Base-by-base conservation (phyloP, 495 filamentous ascomycete genomes). In the Baudoinia panamericana region DNA sequence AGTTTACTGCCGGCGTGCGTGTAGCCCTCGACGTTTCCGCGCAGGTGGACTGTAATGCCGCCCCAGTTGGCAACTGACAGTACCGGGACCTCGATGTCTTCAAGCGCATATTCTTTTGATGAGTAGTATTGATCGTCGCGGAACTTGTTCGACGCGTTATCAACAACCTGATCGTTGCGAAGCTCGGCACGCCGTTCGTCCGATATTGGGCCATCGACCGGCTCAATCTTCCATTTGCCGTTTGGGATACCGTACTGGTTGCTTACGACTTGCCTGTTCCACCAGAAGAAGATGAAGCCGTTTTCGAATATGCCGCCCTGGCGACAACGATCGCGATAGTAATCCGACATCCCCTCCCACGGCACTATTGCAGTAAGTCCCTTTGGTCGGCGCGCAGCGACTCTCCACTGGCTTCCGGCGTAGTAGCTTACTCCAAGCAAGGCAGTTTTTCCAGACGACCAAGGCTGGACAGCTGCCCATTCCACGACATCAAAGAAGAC, bases 281-380 rank as follows among this genome's bases (percentile, higher is more conserved):
- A 79, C 74, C 74, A 79, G 43, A 74, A 70, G 21, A 61, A 56
- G 51, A 80, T 76, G 53, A 79, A 80, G 1, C 55, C 55, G 50
- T 78, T 71, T 0, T 70, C 74, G 22, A 76, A 55, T 29, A 82
- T 79, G 1, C 76, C 78, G 2, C 78, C 78, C 41, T 80, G 76
- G 3, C 73, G 62, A 52, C 69, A 75, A 2, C 70, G 61, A 41
- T 78, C 75, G 0, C 73, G 67, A 49, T 78, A 80, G 40, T 74
- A 76, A 44, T 80, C 75, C 0, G 67, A 71, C 71, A 78, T 75
- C n/a, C 75, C 75, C 50, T 80, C 75, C 75, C 75, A 80, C 0
- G 75, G 75, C 9, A 78, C 63, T 9, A 78, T 78, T 27, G 66
- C 68, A 0, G 68, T 55, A 15, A 80, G 46, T 3, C 73, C 75